These are phyloP conservation scores for Linaria vulgaris DNA, from an alignment of 257 asterid genomes.

Conservation along the genomic window DNA sequence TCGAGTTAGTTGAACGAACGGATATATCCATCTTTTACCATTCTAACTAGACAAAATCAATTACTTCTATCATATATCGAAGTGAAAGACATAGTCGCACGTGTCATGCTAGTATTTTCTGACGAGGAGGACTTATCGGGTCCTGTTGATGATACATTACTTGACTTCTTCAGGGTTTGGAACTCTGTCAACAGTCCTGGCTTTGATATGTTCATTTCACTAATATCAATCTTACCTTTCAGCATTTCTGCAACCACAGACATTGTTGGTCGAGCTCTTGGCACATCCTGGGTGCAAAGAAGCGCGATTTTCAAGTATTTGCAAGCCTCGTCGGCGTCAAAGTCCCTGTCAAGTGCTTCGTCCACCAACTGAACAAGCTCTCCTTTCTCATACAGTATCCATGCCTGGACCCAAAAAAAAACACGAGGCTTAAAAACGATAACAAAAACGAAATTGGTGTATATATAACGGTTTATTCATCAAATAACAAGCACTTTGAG, in stretches of 20 bases:
- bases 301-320: conserved; percentile 58
- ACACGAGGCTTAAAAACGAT: not conserved
- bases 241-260: conserved; percentile 56
- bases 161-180: conserved; percentile 29
- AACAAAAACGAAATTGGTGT: too few species aligned
- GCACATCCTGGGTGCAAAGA: conserved; percentile 66
- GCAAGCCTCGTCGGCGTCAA: conserved; percentile 51
- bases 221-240: conserved; percentile 50
- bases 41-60: conserved; percentile 24
- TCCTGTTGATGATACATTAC: conserved; percentile 30
- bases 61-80: conserved; percentile 56
- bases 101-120: conserved; percentile 34
- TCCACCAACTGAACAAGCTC: conserved; percentile 54
- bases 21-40: not conserved
- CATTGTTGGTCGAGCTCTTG: conserved; percentile 69
- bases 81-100: conserved; percentile 59
- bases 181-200: conserved; percentile 54
- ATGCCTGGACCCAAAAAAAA: conserved; percentile 47
- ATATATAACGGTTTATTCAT: too few species aligned
- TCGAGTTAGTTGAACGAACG: not conserved
- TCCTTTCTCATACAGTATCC: conserved; percentile 58
- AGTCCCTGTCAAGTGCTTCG: conserved; percentile 33
- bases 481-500: not conserved
- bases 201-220: conserved; percentile 40
- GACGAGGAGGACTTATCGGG: conserved; percentile 42